Evolutionary conservation across 1,284 basidiomycete species (phyloP).

Genomic region (Papiliotrema nemorosa): DNA sequence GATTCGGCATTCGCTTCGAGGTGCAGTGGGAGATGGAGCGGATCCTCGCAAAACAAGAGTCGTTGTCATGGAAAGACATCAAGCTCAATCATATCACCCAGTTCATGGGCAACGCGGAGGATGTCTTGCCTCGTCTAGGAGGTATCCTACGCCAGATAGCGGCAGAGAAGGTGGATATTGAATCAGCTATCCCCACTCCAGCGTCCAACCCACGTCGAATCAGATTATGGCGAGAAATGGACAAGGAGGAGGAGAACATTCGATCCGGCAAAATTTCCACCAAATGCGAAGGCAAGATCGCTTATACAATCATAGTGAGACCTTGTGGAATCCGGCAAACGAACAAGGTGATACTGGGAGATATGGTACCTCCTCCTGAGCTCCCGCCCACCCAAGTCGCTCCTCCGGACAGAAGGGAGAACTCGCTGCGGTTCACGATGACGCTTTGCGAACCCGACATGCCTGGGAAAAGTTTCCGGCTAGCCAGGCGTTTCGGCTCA

Average conservation of each 20-base stretch:
- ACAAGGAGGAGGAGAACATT: conserved; percentile 27
- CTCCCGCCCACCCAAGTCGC: too few relatives aligned
- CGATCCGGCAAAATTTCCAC: conserved; percentile 13
- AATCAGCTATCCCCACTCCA: too few relatives aligned
- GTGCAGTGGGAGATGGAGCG: conserved; percentile 36
- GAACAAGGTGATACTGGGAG: too few relatives aligned
- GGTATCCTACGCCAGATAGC: too few relatives aligned
- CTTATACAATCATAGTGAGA: conserved; percentile 17
- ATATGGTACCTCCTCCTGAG: too few relatives aligned
- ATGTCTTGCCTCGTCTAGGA: too few relatives aligned
- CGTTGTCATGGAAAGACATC: conserved; percentile 21
- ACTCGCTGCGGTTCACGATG: conserved; percentile 14
- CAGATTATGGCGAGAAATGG: conserved; percentile 18
- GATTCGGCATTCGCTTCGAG: conserved; percentile 17
- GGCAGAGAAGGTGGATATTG: too few relatives aligned
- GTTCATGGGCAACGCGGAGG: too few relatives aligned
- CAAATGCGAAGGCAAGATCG: conserved; percentile 29
- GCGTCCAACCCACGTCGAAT: neutral
- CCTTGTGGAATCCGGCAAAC: too few relatives aligned
- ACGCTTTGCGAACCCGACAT: conserved; percentile 21
- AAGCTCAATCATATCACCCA: conserved; percentile 11
- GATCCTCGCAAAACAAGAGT: conserved; percentile 8
- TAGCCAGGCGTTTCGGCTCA: conserved; percentile 35
- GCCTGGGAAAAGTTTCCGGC: conserved; percentile 31
- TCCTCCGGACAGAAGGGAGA: too few relatives aligned